Percentiles rank a stretch among this genome's conserved stretches.
These are phyloP conservation scores for Tympanopsis confertula DNA, from an alignment of 2,329 filamentous ascomycete genomes.

Conservation along the genomic window DNA sequence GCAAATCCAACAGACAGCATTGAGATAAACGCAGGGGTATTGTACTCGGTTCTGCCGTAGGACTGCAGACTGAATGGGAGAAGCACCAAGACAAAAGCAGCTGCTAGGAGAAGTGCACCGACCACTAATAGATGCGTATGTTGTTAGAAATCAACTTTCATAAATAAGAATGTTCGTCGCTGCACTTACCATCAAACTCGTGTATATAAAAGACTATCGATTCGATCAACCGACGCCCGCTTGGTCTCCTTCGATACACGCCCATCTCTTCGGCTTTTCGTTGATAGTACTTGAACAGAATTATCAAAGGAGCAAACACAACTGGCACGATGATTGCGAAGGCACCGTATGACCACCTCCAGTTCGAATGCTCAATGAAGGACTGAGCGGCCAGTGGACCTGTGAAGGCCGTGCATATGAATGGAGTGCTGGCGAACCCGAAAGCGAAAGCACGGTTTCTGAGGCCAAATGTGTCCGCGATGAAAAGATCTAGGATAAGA, in stretches of 20 bases:
- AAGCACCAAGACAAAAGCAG: slow-evolving; percentile 36
- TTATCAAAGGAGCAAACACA: slow-evolving; percentile 22
- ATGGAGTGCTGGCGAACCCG: slow-evolving; percentile 28
- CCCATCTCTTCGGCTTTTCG: slow-evolving; percentile 36
- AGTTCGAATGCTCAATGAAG: slow-evolving; percentile 23
- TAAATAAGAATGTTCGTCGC: slow-evolving; percentile 8
- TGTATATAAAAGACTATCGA: slow-evolving; percentile 38
- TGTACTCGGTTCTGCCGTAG: slow-evolving; percentile 23
- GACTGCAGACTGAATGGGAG: slow-evolving; percentile 33
- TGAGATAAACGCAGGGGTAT: slow-evolving; percentile 29
- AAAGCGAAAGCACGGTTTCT: slow-evolving; percentile 29
- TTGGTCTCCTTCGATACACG: slow-evolving; percentile 24
- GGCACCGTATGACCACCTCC: slow-evolving; percentile 42
- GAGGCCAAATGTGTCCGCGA: slow-evolving; percentile 29
- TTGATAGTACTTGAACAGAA: slow-evolving; percentile 21
- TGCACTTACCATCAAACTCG: slow-evolving; percentile 40
- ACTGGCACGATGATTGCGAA: slow-evolving; percentile 51
- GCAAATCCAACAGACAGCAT: slow-evolving; percentile 37
- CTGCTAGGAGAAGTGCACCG: slow-evolving; percentile 38
- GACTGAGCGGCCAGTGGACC: slow-evolving; percentile 26
- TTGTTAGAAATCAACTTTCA: slow-evolving; percentile 1
- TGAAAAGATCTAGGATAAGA: slow-evolving; percentile 27
- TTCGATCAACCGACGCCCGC: slow-evolving; percentile 30
- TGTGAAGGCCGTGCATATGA: slow-evolving; percentile 30
- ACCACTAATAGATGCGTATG: slow-evolving; percentile 25